These are phyloP conservation scores for Alnus rubra DNA, from an alignment of 306 rosid species.

Conservation along the genomic window DNA sequence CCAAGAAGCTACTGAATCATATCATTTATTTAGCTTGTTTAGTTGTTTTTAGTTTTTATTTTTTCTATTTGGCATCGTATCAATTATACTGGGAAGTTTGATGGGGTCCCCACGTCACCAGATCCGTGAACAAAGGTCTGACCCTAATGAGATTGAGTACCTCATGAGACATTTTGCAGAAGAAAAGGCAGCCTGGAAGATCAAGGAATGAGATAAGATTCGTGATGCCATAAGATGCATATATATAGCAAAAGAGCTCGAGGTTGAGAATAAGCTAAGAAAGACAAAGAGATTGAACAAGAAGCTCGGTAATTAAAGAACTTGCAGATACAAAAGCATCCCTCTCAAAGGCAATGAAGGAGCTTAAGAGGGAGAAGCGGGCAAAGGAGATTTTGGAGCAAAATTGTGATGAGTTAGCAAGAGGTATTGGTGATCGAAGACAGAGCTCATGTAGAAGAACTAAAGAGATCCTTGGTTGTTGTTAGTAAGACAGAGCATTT, in stretches of 20 bases:
- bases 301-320: slow-evolving; percentile 62
- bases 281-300: slow-evolving; percentile 78
- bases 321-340: slow-evolving; percentile 59
- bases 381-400: slow-evolving; percentile 86
- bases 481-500: no score
- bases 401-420: slow-evolving; percentile 76
- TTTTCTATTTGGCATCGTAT: no score
- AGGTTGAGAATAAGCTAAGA: slow-evolving; percentile 78
- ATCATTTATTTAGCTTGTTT: no score
- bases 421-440: slow-evolving; percentile 72
- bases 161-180: slow-evolving; percentile 62
- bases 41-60: no score
- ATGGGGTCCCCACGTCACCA: no score
- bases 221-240: slow-evolving; percentile 44
- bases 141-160: slow-evolving; percentile 48
- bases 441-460: slow-evolving; percentile 75
- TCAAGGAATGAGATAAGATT: slow-evolving; percentile 69
- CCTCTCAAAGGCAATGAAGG: slow-evolving; percentile 53
- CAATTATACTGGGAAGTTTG: no score
- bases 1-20: no score
- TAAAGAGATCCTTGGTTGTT: slow-evolving; percentile 36
- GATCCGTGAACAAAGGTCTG: slow-evolving; percentile 50
- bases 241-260: slow-evolving; percentile 57
- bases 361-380: slow-evolving; percentile 76
- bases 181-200: slow-evolving; percentile 75